Evolutionary conservation across 441 rosid genomes (phyloP), one percentile per base, ranked within the genome.

Genomic region (Metrosideros polymorpha): DNA sequence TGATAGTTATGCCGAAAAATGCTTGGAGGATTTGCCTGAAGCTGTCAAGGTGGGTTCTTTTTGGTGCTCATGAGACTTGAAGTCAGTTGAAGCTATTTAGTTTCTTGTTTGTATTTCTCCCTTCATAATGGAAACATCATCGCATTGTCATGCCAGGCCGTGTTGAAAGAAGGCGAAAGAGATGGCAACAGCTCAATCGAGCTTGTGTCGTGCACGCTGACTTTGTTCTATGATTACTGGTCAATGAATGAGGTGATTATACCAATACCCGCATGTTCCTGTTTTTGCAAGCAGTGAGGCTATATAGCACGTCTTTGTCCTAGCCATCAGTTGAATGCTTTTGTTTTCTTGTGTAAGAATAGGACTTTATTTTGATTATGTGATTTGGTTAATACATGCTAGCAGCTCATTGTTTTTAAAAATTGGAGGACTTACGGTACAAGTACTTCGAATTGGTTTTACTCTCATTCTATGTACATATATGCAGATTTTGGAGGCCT

Each of bases 181-280:
- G 91, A 89, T 24, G 86, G 90, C 88, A 51, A 88, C 76, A 50
- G 85, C 75, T 90, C 90, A 45, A 87, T 95, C 45, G 97, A 96
- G 92, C 93, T 96, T n/a, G 95, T 95, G n/a, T 92, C 90, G 82
- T 96, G 99, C 91, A 93, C 91, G 90, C 91, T 95, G 89, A 97
- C 94, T 59, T 84, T 97, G 91, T 94, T 93, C 88, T 97, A 97
- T 92, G 95, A 92, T 84, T 96, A 95, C 88, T 97, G 99, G 99
- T 95, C 90, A 86, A 95, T 94, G 99, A 93, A 93, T 91, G 98
- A 96, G 99, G 99, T 97, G 93, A 85, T 83, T 83, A 12, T 49
- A 86, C 45, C 56, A 57, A 57, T 79, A 13, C 27, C 27, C 15
- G 56, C 84, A 82, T 8, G 53, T 82, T 49, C 56, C 56, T 50